phyloP scores from a whole-genome alignment of 129 eudicot species.

The Pulicaria dysenterica region DNA sequence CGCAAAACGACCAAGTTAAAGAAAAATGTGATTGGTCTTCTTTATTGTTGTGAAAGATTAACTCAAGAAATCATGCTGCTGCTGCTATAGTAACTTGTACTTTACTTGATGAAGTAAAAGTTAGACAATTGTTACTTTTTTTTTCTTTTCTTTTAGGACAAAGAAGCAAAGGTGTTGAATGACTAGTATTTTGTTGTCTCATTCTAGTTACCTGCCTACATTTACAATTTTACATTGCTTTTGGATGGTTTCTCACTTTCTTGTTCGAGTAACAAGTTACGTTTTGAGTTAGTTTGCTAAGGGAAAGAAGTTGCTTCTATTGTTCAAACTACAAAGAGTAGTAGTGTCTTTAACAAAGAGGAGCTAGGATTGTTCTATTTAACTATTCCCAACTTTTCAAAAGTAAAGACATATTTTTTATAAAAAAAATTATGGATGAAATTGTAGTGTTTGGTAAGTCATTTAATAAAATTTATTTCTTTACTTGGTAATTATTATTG shows the following conservation, averaged over 20 bases:
- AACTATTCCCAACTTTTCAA: too few species aligned
- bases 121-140: constrained; percentile 12
- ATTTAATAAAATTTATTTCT: too few species aligned
- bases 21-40: not conserved
- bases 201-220: not conserved
- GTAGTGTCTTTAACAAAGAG: too few species aligned
- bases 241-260: not conserved
- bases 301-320: too few species aligned
- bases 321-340: too few species aligned
- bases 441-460: too few species aligned
- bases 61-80: not conserved
- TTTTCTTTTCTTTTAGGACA: constrained; percentile 8
- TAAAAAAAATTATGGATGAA: too few species aligned
- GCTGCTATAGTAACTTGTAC: constrained; percentile 10
- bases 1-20: not conserved
- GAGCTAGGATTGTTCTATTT: too few species aligned
- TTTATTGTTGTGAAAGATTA: constrained; percentile 26
- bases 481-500: too few species aligned
- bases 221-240: not conserved
- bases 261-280: too few species aligned
- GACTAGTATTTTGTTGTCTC: not conserved
- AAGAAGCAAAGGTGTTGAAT: constrained; percentile 16
- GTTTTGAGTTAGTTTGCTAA: not conserved
- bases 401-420: too few species aligned
- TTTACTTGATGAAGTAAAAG: constrained; percentile 6